Base-by-base conservation (phyloP, 2,329 filamentous ascomycete species). In the Diaporthe citriasiana region DNA sequence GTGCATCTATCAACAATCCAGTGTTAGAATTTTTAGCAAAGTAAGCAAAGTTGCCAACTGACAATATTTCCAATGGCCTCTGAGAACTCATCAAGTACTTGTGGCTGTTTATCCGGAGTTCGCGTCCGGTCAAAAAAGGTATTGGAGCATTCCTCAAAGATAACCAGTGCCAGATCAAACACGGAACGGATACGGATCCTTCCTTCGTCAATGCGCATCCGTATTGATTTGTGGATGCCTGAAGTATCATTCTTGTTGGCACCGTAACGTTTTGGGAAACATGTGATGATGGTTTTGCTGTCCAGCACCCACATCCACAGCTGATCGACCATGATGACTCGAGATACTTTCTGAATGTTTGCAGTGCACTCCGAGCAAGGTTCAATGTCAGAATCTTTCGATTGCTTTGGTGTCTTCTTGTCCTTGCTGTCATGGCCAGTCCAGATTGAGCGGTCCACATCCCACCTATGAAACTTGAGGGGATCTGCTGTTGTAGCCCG, bases 131-230 rank as follows among this genome's bases (percentile, higher is more conserved):
- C 55, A 10, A 57, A 57, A 10, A 57, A 57, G 4, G 55, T 57
- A 15, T 57, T 57, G 17, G 55, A 57, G 22, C 55, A 57, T 57
- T 57, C 55, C 55, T 57, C 55, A 7, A 57, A 57, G 30, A 57
- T 57, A 2, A 57, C 55, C 30, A 57, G 15, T 10, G 55, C 55
- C 6, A 57, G 5, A 27, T 57, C 55, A 38, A 57, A 57, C 2
- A 57, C 55, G 25, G 56, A 59, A 15, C 56, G n/a, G 12, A 59
- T 4, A 25, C 35, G n/a, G 17, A 15, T 13, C 13, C 35, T 6
- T 10, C 56, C 56, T 13, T 59, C 33, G 7, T 2, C n/a, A 12
- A 59, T 59, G 5, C 56, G 56, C 56, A 40, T 59, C 3, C 56
- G 10, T 2, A 57, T 57, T 5, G 55, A 57, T 27, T 38, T 38